Conservation (phyloP, 73 alveolate species). For the Paramecium sexaurelia region DNA sequence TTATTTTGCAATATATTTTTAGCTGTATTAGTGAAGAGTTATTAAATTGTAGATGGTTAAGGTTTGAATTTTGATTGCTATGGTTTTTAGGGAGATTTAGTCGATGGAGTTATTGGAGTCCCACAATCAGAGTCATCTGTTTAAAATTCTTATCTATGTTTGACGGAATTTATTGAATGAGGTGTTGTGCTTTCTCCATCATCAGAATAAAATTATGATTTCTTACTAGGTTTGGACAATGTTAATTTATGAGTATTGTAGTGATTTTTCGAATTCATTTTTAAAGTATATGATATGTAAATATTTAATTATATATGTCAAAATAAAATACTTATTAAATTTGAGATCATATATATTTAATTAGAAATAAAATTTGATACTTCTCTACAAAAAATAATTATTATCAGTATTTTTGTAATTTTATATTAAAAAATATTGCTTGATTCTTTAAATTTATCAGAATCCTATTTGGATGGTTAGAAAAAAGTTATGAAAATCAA, state of each 20-base stretch:
- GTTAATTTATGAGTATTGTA: conserved; percentile 16
- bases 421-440: too few relatives aligned
- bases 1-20: not conserved
- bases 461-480: too few relatives aligned
- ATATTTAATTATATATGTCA: not conserved
- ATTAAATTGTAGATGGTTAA: not conserved
- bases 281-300: not conserved
- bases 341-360: not conserved
- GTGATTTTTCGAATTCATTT: not conserved
- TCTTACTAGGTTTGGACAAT: not conserved
- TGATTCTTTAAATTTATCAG: too few relatives aligned
- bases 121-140: conserved; percentile 59
- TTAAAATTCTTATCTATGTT: conserved; percentile 11
- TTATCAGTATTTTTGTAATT: not conserved
- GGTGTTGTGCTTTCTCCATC: conserved; percentile 28
- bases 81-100: not conserved
- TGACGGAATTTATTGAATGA: not conserved
- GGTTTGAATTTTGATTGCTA: conserved; percentile 33
- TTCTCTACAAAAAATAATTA: too few relatives aligned
- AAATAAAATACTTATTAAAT: not conserved
- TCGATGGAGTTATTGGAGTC: not conserved
- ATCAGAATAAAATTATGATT: conserved; percentile 36
- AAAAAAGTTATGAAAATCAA: too few relatives aligned
- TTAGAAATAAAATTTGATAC: not conserved
- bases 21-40: not conserved